Evolutionary conservation across 805 yeast genomes (phyloP), one percentile per base, ranked within the genome.

Genomic region (Lachancea nothofagi): DNA sequence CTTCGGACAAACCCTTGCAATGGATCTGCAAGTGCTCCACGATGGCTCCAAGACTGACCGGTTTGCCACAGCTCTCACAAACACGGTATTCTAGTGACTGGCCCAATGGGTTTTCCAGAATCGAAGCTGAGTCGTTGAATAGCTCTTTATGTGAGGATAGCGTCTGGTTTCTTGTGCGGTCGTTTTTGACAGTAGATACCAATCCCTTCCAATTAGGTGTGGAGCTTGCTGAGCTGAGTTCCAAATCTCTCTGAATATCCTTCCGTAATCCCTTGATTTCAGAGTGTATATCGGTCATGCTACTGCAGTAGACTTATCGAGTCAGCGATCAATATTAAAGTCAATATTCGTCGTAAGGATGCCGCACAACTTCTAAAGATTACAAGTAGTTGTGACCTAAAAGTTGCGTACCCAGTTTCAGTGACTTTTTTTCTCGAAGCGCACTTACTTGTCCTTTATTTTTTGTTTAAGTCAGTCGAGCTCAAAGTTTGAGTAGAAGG

Each of bases 41-140:
- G 12, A 57, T 42, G 2, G 51, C 50, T 7, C 48, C 44, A 17
- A 53, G 35, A 25, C 51, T 49, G 5, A 62, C 43, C 2, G 66
- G 66, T 36, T 49, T 57, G 5, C 55, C 56, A 42, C 66, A 62
- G 22, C 47, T 39, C 29, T 55, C 56, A 49, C 66, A 62, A 20
- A 59, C 48, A 29, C 64, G 52, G 37, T 54, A 57, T 20, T 48
- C 46, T 17, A 51, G 35, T 3, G 46, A 37, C 3, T 44, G 33
- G n/a, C 51, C 51, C 7, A 55, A 24, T 13, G 55, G 48, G 33
- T 50, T 45, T 7, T 48, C 50, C 3, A 55, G 18, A 20, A 55
- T 41, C 9, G 43, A 47, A 13, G 56, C 46, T 38, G 50, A 50
- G 7, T 54, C 40, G 40, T 51, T 54, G 32, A 59, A 54, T 29